Base-by-base conservation (phyloP, 306 rosid species). In the Casuarina glauca region DNA sequence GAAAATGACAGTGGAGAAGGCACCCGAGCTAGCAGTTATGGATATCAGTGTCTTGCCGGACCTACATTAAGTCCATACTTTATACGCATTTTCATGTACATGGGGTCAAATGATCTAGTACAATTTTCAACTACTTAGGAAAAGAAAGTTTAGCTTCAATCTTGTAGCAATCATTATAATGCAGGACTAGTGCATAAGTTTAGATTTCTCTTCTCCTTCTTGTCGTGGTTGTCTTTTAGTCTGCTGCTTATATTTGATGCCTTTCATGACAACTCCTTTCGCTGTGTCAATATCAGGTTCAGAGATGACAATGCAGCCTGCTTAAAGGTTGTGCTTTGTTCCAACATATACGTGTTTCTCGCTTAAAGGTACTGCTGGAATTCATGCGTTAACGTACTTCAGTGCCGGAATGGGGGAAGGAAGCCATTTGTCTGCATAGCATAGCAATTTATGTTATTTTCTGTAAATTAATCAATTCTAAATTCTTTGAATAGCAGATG, bases 341-440 rank as follows among this genome's bases (percentile, higher is more conserved):
- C 70, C 35, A 15, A 55, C 46, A 20, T 32, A 57, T 73, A 26
- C 74, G 17, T 52, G 76, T 52, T 49, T 70, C 12, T 77, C 76
- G 68, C 80, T 84, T 79, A 78, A 86, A 60, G 82, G 77, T 72
- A 71, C 67, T 76, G 90, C 39, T 64, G 70, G 70, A 70, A 76
- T 76, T 79, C 64, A 81, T 73, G 89, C 79, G 38, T 83, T 80
- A 63, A 58, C 60, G 75, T 69, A 76, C 75, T 76, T 44, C 0
- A 72, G 72, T 76, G 60, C 73, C 53, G 84, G 79, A 57, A 81
- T 84, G 45, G 88, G 90, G 88, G 90, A 87, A 87, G 84, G 90
- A 84, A 87, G 90, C 90, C 84, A 82, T 79, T 76, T 88, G 88
- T 87, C 90, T 88, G 76, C 57, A 61, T 79, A 76, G 84, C 77